Evolutionary conservation across 2,329 filamentous ascomycete genomes (phyloP), one percentile per base, ranked within the genome.

Genomic region (Trichoderma arundinaceum): DNA sequence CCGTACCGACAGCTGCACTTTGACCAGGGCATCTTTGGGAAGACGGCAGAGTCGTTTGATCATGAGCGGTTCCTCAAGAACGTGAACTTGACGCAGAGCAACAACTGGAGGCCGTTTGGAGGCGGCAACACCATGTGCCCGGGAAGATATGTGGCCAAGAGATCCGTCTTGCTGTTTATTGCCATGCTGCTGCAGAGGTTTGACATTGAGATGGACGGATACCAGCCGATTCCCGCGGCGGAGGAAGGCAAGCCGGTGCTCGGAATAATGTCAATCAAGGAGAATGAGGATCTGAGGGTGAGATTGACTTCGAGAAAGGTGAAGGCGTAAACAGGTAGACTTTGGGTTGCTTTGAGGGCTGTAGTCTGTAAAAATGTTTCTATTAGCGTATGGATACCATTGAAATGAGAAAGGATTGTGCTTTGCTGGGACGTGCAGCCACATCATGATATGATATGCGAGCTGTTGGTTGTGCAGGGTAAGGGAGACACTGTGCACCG

Each of bases 41-140:
- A 66, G 13, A 44, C 10, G n/a, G 44, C 70, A 7, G 17, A 38
- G 1, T n/a, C 33, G 5, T 73, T 71, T 46, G 68, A 71, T 9
- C 43, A 32, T 1, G 52, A 68, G 15, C 38, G 54, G 8, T 73
- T 69, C 48, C 67, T 69, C 41, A 65, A 69, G 10, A 68, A 67
- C 44, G 44, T 56, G 3, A 64, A 44, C 2, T 66, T 73, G 51
- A 22, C 69, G 3, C 64, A 60, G 22, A 67, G 56, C 19, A 61
- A 68, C 5, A 59, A 56, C 1, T 73, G 69, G 65, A 60, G 68
- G 8, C 73, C 74, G 3, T 75, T 74, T 56, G 72, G 74, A n/a
- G 75, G 68, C 0, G 75, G 73, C 3, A 71, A 67, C 41, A 74
- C 73, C 0, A 69, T 70, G 61, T 76, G 73, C 56, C 70, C 66